Percentiles rank a stretch among this genome's conserved stretches.
Conservation (phyloP, 257 asterid species). For the Leptodermis oblonga region DNA sequence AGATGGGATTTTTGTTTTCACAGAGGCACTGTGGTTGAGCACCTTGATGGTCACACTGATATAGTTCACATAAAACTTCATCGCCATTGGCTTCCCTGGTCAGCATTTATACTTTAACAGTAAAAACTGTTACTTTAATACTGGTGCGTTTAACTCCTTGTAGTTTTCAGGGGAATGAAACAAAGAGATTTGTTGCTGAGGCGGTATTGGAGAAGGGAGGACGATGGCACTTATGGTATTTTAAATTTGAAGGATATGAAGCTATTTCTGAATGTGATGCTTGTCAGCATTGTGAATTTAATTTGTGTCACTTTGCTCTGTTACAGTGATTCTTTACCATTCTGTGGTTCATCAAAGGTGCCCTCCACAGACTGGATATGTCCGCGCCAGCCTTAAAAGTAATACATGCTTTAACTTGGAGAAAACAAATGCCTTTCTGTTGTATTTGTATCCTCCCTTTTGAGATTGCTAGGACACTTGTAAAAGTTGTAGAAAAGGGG, state of each 20-base stretch:
- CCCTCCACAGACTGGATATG: slow-evolving; percentile 71
- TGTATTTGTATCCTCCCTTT: background rate
- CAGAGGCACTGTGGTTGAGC: slow-evolving; percentile 79
- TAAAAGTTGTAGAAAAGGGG: background rate
- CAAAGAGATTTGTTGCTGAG: slow-evolving; percentile 76
- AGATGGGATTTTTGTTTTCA: slow-evolving; percentile 91
- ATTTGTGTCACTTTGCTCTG: background rate
- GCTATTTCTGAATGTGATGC: background rate
- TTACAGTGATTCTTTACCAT: slow-evolving; percentile 83
- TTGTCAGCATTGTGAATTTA: background rate
- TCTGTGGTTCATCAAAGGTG: slow-evolving; percentile 75
- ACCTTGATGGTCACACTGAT: slow-evolving; percentile 86
- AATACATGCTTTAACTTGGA: slow-evolving; percentile 51
- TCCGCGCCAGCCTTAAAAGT: slow-evolving; percentile 89
- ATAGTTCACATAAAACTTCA: slow-evolving; percentile 67
- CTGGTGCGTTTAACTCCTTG: slow-evolving; percentile 17
- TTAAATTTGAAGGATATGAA: background rate
- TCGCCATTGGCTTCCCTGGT: slow-evolving; percentile 94
- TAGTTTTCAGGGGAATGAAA: slow-evolving; percentile 66
- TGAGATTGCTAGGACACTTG: background rate
- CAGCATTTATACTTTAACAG: slow-evolving; percentile 20
- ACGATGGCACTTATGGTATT: slow-evolving; percentile 89
- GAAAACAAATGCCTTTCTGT: background rate
- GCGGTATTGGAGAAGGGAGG: slow-evolving; percentile 97
- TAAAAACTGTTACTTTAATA: slow-evolving; percentile 8